Conservation (phyloP, 441 rosid genomes). For the Macaranga tanarius region DNA sequence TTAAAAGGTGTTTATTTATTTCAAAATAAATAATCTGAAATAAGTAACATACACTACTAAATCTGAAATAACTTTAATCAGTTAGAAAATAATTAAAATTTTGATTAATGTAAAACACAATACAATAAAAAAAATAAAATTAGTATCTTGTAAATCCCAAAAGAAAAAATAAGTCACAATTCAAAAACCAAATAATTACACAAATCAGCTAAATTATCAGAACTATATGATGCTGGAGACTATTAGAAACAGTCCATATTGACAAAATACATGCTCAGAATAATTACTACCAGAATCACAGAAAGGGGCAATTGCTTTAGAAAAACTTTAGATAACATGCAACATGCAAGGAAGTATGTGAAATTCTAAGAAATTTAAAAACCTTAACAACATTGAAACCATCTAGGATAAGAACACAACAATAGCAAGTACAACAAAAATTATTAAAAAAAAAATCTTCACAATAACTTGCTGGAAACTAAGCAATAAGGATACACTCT, state of each 20-base stretch:
- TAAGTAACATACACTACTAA: no score
- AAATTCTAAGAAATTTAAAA: no score
- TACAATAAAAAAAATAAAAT: no score
- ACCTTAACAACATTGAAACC: no score
- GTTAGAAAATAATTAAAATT: no score
- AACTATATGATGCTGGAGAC: neutral
- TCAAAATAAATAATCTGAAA: no score
- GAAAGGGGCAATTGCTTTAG: neutral
- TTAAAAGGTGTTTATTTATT: neutral
- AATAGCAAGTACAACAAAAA: no score
- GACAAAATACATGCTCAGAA: no score
- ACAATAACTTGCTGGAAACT: neutral
- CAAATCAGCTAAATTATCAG: neutral
- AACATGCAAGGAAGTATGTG: neutral
- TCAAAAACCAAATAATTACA: neutral
- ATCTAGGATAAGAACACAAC: no score
- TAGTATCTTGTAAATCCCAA: neutral
- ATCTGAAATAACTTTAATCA: no score
- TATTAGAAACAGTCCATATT: neutral
- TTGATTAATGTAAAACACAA: no score
- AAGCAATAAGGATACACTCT: neutral
- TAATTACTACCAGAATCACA: no score
- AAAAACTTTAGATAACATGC: neutral
- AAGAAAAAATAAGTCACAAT: neutral
- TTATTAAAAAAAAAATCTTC: neutral